Evolutionary conservation across 1,139 yeast genomes (phyloP).

Genomic region (Arxiozyma bovina): DNA sequence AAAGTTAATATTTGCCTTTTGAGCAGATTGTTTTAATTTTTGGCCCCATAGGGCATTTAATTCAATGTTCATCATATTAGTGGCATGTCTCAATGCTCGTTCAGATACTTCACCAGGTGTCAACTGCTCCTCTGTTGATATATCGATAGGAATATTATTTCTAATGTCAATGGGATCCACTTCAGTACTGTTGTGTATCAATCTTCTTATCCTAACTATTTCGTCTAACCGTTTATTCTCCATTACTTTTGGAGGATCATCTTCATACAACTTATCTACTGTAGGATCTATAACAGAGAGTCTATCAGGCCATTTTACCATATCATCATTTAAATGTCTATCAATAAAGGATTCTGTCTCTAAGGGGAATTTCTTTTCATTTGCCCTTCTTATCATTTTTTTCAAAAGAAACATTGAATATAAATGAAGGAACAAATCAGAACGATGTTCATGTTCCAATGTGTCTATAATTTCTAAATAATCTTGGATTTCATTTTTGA

Average conservation of each 20-base stretch:
- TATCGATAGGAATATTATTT: not conserved
- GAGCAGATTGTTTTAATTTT: constrained; percentile 15
- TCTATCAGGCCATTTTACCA: constrained; percentile 30
- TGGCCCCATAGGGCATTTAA: constrained; percentile 26
- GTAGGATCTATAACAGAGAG: constrained; percentile 25
- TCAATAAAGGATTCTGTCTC: constrained; percentile 23
- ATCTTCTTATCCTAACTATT: not conserved
- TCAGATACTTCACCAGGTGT: constrained; percentile 21
- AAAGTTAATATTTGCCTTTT: constrained; percentile 8
- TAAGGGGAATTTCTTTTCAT: constrained; percentile 19
- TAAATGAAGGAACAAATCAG: constrained; percentile 26
- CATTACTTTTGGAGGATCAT: constrained; percentile 5
- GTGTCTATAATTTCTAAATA: constrained; percentile 19
- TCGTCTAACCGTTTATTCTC: constrained; percentile 2
- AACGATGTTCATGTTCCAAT: constrained; percentile 26
- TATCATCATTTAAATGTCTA: constrained; percentile 24
- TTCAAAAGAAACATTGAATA: constrained; percentile 28
- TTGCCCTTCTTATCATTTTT: constrained; percentile 21
- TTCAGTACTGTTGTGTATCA: not conserved
- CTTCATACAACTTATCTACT: constrained; percentile 22
- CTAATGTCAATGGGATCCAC: not conserved
- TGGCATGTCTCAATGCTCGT: constrained; percentile 19
- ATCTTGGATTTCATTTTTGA: not conserved
- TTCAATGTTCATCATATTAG: constrained; percentile 22
- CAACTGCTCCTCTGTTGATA: constrained; percentile 1